Conservation (phyloP, 1,139 yeast species). For the Lodderomyces oxycetoniae region DNA sequence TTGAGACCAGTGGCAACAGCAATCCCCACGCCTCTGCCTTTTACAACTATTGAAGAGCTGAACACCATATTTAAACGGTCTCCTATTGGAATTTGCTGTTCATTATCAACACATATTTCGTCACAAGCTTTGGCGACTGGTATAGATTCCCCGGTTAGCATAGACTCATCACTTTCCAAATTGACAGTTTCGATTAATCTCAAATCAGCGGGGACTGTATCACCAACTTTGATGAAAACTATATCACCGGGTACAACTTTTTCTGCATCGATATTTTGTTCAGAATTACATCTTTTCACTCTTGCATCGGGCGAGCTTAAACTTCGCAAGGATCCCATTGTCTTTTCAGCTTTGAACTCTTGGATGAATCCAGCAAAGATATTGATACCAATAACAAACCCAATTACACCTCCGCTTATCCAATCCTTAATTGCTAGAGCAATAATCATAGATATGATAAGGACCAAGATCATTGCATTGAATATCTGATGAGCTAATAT, state of each 20-base stretch:
- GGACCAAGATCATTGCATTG: slow-evolving; percentile 77
- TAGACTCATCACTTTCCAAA: slow-evolving; percentile 77
- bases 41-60: slow-evolving; percentile 66
- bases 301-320: slow-evolving; percentile 72
- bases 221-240: slow-evolving; percentile 64
- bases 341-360: slow-evolving; percentile 71
- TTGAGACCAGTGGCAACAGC: slow-evolving; percentile 62
- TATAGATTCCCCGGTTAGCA: slow-evolving; percentile 75
- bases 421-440: slow-evolving; percentile 74
- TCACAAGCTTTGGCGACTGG: slow-evolving; percentile 58
- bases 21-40: slow-evolving; percentile 73
- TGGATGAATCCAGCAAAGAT: slow-evolving; percentile 68
- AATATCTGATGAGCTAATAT: slow-evolving; percentile 67
- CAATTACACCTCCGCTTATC: slow-evolving; percentile 82
- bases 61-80: slow-evolving; percentile 72
- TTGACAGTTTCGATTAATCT: slow-evolving; percentile 58
- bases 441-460: slow-evolving; percentile 69
- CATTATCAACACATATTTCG: slow-evolving; percentile 32
- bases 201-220: slow-evolving; percentile 75
- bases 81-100: slow-evolving; percentile 56
- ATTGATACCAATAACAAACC: slow-evolving; percentile 63
- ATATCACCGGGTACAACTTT: slow-evolving; percentile 77
- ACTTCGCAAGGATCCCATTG: slow-evolving; percentile 71
- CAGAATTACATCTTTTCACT: slow-evolving; percentile 61
- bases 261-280: slow-evolving; percentile 55